Evolutionary conservation across 2,329 filamentous ascomycete genomes (phyloP), one percentile per base, ranked within the genome.

Genomic region (Atkinsonella texensis): DNA sequence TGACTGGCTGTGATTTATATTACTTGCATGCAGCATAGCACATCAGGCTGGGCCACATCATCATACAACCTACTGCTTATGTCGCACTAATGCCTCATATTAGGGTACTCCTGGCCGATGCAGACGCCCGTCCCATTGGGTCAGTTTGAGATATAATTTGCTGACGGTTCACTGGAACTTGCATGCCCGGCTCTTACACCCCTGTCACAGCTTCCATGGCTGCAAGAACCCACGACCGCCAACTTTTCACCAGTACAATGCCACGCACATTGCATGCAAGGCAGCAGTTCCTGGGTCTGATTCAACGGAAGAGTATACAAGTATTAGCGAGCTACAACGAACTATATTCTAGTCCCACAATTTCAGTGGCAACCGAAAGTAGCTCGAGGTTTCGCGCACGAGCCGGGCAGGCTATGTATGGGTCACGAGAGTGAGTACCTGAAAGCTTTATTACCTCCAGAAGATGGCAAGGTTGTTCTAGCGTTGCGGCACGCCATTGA

Each of bases 141-240:
- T 38, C 35, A 12, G 11, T 7, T 9, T 15, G 35, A 15, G 35
- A 38, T 12, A 12, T 38, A 38, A 15, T 15, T 15, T 38, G 35
- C 38, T 41, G 52, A 51, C 46, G 49, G 50, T 52, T 53, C 54
- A 57, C 55, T n/a, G n/a, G 42, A 51, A 46, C 48, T 49, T 53
- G 50, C 50, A 52, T 43, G 50, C 51, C 28, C 51, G 48, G 42
- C 46, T 54, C n/a, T 11, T 39, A 9, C 10, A 52, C 20, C 52
- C 52, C 44, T 56, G 53, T 51, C 35, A 12, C 43, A 56, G 31
- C 20, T 45, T 31, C 43, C 17, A 46, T 54, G 42, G 48, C 43
- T 53, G 52, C 52, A 52, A 50, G 49, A 38, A 40, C 53, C 43
- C 35, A 47, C 17, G 31, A 13, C 13, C 11, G 33, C 28, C 48